Evolutionary conservation across 805 yeast species (phyloP).

Genomic region (Starmerella apis): DNA sequence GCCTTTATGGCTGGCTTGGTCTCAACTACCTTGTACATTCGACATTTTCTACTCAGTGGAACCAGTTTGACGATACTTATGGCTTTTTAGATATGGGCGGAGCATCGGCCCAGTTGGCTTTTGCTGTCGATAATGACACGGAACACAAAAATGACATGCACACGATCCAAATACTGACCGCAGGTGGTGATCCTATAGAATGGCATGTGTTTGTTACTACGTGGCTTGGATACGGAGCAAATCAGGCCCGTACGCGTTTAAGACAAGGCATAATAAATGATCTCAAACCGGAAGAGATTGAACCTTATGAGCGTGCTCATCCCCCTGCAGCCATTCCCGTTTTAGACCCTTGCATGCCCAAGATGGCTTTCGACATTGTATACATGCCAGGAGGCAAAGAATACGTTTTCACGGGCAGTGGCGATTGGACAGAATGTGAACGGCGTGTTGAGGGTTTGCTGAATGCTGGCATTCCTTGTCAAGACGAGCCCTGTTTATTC

Average conservation of each 20-base stretch:
- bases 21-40: conserved; percentile 60
- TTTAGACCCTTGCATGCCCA: conserved; percentile 74
- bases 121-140: conserved; percentile 53
- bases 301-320: conserved; percentile 6
- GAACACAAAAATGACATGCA: conserved; percentile 57
- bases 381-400: conserved; percentile 14
- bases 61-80: conserved; percentile 35
- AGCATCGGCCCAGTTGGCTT: conserved; percentile 92
- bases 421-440: conserved; percentile 66
- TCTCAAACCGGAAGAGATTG: conserved; percentile 7
- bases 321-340: conserved; percentile 30
- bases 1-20: conserved; percentile 91
- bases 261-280: conserved; percentile 35
- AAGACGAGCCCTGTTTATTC: conserved; percentile 80
- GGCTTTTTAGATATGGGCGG: conserved; percentile 99
- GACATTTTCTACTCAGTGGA: conserved; percentile 37
- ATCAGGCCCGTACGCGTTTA: conserved; percentile 75
- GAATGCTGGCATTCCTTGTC: conserved; percentile 69
- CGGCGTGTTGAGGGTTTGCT: conserved; percentile 52
- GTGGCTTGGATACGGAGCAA: conserved; percentile 97
- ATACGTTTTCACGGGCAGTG: conserved; percentile 55
- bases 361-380: conserved; percentile 34
- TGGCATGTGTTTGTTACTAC: conserved; percentile 91
- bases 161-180: conserved; percentile 50
- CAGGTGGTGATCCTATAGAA: conserved; percentile 57